Evolutionary conservation across 2,329 filamentous ascomycete species (phyloP), one percentile per base, ranked within the genome.

Genomic region (Fusarium burgessii): DNA sequence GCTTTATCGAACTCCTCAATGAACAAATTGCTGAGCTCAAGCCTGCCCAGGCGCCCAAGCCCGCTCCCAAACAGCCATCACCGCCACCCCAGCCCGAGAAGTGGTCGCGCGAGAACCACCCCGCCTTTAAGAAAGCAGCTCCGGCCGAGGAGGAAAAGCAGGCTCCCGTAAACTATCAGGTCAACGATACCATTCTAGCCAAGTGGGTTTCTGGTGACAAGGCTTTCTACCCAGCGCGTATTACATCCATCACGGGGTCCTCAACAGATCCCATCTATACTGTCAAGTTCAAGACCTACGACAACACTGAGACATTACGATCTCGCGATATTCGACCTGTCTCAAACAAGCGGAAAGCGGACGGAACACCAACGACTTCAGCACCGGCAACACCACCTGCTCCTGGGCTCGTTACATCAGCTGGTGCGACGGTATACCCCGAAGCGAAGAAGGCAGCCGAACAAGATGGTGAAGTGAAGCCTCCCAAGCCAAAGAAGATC

Each of bases 211-310:
- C 93, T 13, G 94, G 94, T 58, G 96, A 99, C 81, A 94, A 93
- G 77, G 88, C 89, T 27, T 98, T 95, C 83, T 98, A 98, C 83
- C 92, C 94, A 47, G 96, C 95, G 43, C 91, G 93, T 77, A 97
- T 99, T 80, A 95, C 94, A 55, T 95, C 93, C 56, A 95, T 98
- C 76, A 98, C 95, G 25, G 96, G 96, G 63, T 97, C 94, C 12
- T 91, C 92, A n/a, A 92, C 90, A 45, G 93, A 93, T 56, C 95
- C 95, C 38, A 93, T 98, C 70, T 99, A 98, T 80, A 92, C 93
- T 50, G 95, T 99, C 80, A 96, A 93, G 75, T 99, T 98, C 86
- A 95, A 97, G 83, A 93, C 90, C 77, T 98, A 98, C 83, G 89
- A 91, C 70, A 94, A 88, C 25, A 93, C 92, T 47, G 94, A 97